phyloP scores from a whole-genome alignment of 768 basidiomycete species.

The Hypholoma sublateritium region DNA sequence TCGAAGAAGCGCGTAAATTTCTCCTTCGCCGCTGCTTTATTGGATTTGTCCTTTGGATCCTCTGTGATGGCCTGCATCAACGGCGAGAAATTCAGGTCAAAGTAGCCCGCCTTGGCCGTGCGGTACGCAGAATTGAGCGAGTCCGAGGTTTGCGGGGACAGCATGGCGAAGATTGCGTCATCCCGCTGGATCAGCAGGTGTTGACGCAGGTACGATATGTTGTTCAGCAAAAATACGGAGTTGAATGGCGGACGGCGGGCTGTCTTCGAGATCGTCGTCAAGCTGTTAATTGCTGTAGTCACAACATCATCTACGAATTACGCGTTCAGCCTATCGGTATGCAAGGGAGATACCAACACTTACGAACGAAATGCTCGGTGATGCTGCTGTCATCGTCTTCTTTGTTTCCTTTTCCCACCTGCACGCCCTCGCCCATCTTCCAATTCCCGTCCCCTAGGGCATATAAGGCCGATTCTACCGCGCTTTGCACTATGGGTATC shows the following conservation, averaged over 20 bases:
- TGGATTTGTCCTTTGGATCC: conserved; percentile 59
- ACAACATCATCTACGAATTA: conserved; percentile 66
- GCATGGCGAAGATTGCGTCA: conserved; percentile 43
- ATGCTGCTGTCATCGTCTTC: conserved; percentile 60
- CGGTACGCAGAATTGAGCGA: conserved; percentile 69
- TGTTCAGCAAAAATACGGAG: conserved; percentile 80
- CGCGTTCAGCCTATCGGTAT: background rate
- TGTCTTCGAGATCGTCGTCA: conserved; percentile 63
- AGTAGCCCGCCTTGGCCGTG: conserved; percentile 81
- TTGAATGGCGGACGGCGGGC: conserved; percentile 63
- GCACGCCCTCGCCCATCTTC: conserved; percentile 87
- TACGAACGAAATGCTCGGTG: conserved; percentile 76
- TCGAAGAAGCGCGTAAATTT: conserved; percentile 84
- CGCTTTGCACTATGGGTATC: conserved; percentile 67
- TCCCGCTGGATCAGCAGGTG: conserved; percentile 54
- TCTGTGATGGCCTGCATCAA: conserved; percentile 68
- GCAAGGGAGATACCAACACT: conserved; percentile 25
- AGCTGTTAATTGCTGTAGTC: conserved; percentile 55
- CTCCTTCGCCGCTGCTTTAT: conserved; percentile 70
- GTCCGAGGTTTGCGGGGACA: conserved; percentile 65
- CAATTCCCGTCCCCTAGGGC: conserved; percentile 86
- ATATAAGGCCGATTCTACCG: conserved; percentile 63
- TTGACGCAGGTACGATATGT: conserved; percentile 66
- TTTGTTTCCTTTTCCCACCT: conserved; percentile 41
- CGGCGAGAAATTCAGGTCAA: conserved; percentile 79